These are phyloP conservation scores for Termitomyces sp. DNA, from an alignment of 768 basidiomycete genomes.

Conservation along the genomic window DNA sequence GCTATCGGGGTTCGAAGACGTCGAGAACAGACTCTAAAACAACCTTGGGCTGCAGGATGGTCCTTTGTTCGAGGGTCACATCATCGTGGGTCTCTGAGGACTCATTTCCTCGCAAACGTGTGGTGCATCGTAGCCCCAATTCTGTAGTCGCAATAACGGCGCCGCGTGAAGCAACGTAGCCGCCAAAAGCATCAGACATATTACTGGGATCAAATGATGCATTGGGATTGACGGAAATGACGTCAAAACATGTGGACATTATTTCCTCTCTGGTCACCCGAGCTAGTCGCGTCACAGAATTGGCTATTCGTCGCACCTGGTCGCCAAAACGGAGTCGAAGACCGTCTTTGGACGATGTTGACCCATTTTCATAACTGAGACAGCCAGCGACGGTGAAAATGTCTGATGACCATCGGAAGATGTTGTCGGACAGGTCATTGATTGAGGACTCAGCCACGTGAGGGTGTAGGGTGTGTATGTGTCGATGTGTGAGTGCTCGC, in stretches of 20 bases:
- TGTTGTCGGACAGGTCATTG: constrained; percentile 72
- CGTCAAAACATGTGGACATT: constrained; percentile 73
- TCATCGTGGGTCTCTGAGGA: constrained; percentile 26
- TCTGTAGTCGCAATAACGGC: constrained; percentile 67
- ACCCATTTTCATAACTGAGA: constrained; percentile 33
- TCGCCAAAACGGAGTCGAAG: constrained; percentile 47
- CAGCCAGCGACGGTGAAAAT: constrained; percentile 65
- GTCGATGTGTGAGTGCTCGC: constrained; percentile 68
- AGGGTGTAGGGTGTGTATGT: constrained; percentile 66
- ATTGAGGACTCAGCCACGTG: constrained; percentile 60
- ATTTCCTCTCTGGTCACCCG: constrained; percentile 69
- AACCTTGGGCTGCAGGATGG: constrained; percentile 70
- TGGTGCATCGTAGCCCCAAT: constrained; percentile 64
- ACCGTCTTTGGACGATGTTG: constrained; percentile 28
- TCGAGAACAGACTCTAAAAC: constrained; percentile 67
- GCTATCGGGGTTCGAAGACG: constrained; percentile 29
- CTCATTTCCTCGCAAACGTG: constrained; percentile 33
- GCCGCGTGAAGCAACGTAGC: constrained; percentile 47
- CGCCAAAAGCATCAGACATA: constrained; percentile 49
- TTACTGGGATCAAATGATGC: constrained; percentile 36
- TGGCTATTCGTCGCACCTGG: constrained; percentile 64
- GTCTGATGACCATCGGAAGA: constrained; percentile 68
- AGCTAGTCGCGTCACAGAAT: constrained; percentile 58
- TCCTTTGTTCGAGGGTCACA: constrained; percentile 49
- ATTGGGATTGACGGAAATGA: constrained; percentile 56